Base-by-base conservation (phyloP, 1,284 basidiomycete species). In the Porodaedalea pini region DNA sequence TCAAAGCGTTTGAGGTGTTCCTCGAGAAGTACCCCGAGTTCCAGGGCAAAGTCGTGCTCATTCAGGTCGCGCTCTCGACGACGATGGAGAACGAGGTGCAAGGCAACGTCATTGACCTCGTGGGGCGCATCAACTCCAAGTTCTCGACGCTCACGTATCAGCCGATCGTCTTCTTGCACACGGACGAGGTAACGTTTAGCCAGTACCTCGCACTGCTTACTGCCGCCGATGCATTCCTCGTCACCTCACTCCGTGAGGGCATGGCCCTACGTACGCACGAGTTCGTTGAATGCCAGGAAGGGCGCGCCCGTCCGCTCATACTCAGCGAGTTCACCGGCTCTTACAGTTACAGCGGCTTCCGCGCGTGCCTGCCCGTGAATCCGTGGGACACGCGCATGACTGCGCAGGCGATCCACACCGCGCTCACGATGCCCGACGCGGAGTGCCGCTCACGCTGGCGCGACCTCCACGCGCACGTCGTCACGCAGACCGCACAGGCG, bases 261-360 rank as follows among this genome's bases (percentile, higher is more conserved):
- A 94, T 94, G 92, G 91, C 90, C 29, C 71, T 92, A 54, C 75
- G 79, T 39, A 85, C 87, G 6, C 90, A 92, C 67, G 92, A 93
- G 69, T 94, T 85, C 68, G 89, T 94, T 11, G 88, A 91, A 68
- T 91, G 88, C 64, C 90, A 90, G 67, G 83, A 87, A 65, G 82
- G 78, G 56, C 74, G 75, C 56, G 80, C 85, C 60, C 75, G 88
- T 27, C 89, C 90, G 0, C 74, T 94, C 34, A 85, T 94, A 61
- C 71, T 94, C 53, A 88, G 85, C 66, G 88, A 90, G 80, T 94
- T 94, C 68, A 90, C 92, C 0, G 92, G 92, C 19, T 88, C 86
- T 3, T 94, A 94, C 69, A 87, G 82, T 63, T 91, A 90, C 66
- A 88, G 85, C 51, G 91, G 92, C 15, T 92, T 94, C 75, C 77